phyloP scores from a whole-genome alignment of 148 eudicot species.

The Chenopodium formosanum region DNA sequence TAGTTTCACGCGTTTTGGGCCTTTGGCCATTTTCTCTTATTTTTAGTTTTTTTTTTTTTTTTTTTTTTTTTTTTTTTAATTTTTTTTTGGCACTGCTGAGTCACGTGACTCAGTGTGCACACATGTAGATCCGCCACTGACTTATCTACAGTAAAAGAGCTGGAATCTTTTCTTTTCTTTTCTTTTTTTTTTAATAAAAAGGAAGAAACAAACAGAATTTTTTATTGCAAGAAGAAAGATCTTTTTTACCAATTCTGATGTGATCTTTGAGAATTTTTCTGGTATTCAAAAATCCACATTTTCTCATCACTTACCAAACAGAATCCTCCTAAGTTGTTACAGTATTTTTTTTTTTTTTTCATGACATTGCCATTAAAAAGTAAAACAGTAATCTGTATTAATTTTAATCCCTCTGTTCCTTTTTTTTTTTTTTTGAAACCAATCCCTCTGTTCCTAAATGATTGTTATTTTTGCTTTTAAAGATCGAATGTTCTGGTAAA shows the following conservation, averaged over 20 bases:
- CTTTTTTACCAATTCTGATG: constrained; percentile 14
- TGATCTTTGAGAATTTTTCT: constrained; percentile 15
- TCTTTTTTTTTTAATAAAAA: background rate
- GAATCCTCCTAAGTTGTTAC: constrained; percentile 13
- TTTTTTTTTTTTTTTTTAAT: too few relatives aligned
- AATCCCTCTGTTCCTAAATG: background rate
- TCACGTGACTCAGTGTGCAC: too few relatives aligned
- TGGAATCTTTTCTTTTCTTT: background rate
- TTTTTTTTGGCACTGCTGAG: too few relatives aligned
- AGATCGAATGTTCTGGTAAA: too few relatives aligned
- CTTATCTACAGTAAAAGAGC: constrained; percentile 24
- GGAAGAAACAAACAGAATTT: constrained; percentile 13
- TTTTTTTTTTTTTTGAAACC: too few relatives aligned
- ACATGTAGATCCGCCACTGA: too few relatives aligned
- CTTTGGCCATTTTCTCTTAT: too few relatives aligned
- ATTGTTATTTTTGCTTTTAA: too few relatives aligned
- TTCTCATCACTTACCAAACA: constrained; percentile 22
- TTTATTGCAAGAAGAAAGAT: constrained; percentile 11
- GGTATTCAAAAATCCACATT: constrained; percentile 18
- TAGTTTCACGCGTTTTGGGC: too few relatives aligned
- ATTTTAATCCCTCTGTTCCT: background rate
- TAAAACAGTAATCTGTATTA: background rate
- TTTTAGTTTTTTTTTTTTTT: too few relatives aligned
- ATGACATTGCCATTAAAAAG: constrained; percentile 3
- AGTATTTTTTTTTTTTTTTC: background rate